Conservation (phyloP, 345 rosid species). For the Carallia pectinifolia region DNA sequence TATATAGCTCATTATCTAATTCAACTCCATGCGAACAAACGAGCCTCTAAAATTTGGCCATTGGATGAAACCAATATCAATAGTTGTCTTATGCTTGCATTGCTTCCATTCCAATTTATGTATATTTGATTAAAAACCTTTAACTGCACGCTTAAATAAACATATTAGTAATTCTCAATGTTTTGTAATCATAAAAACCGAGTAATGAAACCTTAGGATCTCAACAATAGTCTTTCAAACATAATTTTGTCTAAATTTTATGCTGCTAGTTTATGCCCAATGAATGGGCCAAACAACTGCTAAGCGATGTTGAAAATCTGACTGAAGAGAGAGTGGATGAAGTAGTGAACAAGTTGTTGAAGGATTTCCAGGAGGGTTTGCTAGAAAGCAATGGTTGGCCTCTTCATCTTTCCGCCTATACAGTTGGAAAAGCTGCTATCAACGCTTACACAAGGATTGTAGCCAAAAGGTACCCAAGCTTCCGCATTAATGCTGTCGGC, state of each 20-base stretch:
- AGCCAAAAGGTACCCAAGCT: conserved; percentile 27
- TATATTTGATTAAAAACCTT: too few species aligned
- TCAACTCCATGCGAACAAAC: too few species aligned
- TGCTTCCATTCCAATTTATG: too few species aligned
- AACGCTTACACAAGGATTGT: conserved; percentile 39
- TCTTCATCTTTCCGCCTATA: conserved; percentile 20
- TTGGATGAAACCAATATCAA: too few species aligned
- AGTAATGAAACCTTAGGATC: too few species aligned
- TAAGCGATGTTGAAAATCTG: conserved; percentile 25
- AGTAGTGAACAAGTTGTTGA: conserved; percentile 18
- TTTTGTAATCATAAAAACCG: too few species aligned
- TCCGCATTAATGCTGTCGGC: conserved; percentile 30
- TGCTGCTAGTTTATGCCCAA: conserved; percentile 15
- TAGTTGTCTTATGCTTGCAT: too few species aligned
- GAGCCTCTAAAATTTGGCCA: too few species aligned
- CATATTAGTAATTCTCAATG: too few species aligned
- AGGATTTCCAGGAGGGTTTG: conserved; percentile 31
- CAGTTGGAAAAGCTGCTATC: conserved; percentile 26
- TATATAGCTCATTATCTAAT: too few species aligned
- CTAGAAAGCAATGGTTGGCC: conserved; percentile 39
- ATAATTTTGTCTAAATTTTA: neutral
- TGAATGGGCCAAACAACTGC: conserved; percentile 27
- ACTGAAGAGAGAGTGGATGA: conserved; percentile 33
- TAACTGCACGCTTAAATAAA: too few species aligned
- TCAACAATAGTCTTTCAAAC: too few species aligned